phyloP scores from a whole-genome alignment of 805 yeast genomes.

The Brettanomyces sp. region DNA sequence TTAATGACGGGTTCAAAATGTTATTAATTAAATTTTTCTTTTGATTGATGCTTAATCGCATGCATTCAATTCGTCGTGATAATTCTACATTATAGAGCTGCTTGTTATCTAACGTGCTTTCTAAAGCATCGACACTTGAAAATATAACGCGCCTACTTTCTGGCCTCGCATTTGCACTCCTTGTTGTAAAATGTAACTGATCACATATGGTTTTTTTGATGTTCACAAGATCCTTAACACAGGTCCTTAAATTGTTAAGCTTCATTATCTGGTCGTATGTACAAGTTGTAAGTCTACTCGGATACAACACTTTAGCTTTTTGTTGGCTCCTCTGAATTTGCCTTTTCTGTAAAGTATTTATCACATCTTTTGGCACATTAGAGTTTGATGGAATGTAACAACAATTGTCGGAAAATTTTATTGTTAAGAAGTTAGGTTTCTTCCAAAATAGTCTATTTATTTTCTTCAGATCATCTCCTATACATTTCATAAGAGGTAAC shows the following conservation, averaged over 20 bases:
- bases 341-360: conserved; percentile 6
- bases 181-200: neutral
- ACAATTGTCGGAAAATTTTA: conserved; percentile 24
- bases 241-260: conserved; percentile 27
- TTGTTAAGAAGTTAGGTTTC: conserved; percentile 17
- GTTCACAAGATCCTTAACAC: conserved; percentile 25
- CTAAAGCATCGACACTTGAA: neutral
- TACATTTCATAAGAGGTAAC: conserved; percentile 22
- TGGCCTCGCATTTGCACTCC: neutral
- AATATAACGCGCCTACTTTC: neutral
- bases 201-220: conserved; percentile 9
- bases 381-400: conserved; percentile 16
- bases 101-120: neutral
- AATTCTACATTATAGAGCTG: neutral
- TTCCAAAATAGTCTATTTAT: conserved; percentile 12
- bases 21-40: neutral
- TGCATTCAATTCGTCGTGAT: neutral
- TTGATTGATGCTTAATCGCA: neutral
- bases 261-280: conserved; percentile 34
- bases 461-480: conserved; percentile 21
- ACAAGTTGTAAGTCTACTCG: conserved; percentile 19
- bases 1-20: no score
- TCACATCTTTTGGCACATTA: conserved; percentile 7
- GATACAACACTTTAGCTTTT: conserved; percentile 1
- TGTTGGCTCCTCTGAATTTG: conserved; percentile 1